Base-by-base conservation (phyloP, 2,329 filamentous ascomycete species). In the Endocalyx cinctus region DNA sequence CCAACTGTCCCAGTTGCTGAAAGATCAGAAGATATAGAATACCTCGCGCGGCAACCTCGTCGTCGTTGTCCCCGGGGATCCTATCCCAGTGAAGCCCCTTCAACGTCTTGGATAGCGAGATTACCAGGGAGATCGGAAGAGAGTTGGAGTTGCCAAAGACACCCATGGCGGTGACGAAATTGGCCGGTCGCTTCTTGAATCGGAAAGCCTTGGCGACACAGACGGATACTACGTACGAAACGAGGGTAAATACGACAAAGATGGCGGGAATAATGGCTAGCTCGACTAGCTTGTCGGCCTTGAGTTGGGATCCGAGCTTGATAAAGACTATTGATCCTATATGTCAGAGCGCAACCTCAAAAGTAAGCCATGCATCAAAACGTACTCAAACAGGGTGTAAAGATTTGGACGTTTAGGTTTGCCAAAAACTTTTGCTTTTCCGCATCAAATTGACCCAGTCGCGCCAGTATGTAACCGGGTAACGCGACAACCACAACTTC, bases 71-170 rank as follows among this genome's bases (percentile, higher is more conserved):
- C 34, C 87, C 84, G 0, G 87, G 85, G 31, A 97, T 78, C 46
- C 79, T 83, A 62, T 90, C 83, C 92, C 92, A 98, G 58, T 97
- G 90, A 19, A 98, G 71, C 5, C 92, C 92, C 50, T 82, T 79
- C 36, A 98, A 72, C 1, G 92, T 98, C 57, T 95, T 85, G 11
- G 90, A 94, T 10, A 98, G 74, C 7, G 90, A 96, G 37, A 97
- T 76, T 42, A 98, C 88, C 35, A 98, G 79, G 0, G 92, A 98
- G 41, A 98, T 97, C 1, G 92, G 92, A 14, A 98, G 74, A 13
- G 92, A 97, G 63, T 98, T 98, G 20, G 90, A 97, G 60, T 98
- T 98, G 50, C 90, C 92, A 59, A 98, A 98, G 30, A 97, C 75
- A 23, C 86, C 89, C 92, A 98, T 98, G 33, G 92, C 92, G 19